phyloP scores from a whole-genome alignment of 176 grass and related monocot species.

The Ampelocalamus luodianensis region DNA sequence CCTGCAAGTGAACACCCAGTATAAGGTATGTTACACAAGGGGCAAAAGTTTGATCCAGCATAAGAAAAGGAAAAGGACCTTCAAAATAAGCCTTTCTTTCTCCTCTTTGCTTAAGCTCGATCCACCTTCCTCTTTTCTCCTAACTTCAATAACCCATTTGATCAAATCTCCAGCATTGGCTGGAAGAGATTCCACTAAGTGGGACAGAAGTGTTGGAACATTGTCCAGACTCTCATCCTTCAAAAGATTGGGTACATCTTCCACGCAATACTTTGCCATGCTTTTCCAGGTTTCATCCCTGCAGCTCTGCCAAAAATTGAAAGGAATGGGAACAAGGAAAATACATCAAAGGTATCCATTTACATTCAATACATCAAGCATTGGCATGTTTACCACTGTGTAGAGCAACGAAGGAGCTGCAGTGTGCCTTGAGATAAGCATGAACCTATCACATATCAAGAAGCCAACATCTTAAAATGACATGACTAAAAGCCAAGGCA shows the following conservation, averaged over 20 bases:
- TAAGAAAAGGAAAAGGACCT: constrained; percentile 43
- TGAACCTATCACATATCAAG: constrained; percentile 68
- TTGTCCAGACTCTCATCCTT: constrained; percentile 55
- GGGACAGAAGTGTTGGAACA: constrained; percentile 56
- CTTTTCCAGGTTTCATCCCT: constrained; percentile 70
- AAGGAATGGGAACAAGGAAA: constrained; percentile 26
- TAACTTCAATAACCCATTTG: constrained; percentile 87
- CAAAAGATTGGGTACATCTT: constrained; percentile 74
- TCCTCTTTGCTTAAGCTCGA: constrained; percentile 71
- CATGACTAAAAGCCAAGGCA: constrained; percentile 1
- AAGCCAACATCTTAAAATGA: constrained; percentile 8
- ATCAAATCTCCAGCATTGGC: constrained; percentile 75
- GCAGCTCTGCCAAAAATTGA: constrained; percentile 62
- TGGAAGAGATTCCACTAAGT: constrained; percentile 63
- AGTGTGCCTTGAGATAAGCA: constrained; percentile 70
- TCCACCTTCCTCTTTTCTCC: constrained; percentile 75
- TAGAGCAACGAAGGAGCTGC: constrained; percentile 69
- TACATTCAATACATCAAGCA: constrained; percentile 11
- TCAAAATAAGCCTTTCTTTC: constrained; percentile 60
- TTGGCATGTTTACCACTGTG: constrained; percentile 64
- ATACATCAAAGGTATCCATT: not conserved
- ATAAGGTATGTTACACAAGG: constrained; percentile 13
- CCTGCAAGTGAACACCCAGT: constrained; percentile 45
- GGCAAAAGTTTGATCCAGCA: constrained; percentile 14
- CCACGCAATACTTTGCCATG: constrained; percentile 60